phyloP scores from a whole-genome alignment of 208 protist species.

The Phytomonas sp. region DNA sequence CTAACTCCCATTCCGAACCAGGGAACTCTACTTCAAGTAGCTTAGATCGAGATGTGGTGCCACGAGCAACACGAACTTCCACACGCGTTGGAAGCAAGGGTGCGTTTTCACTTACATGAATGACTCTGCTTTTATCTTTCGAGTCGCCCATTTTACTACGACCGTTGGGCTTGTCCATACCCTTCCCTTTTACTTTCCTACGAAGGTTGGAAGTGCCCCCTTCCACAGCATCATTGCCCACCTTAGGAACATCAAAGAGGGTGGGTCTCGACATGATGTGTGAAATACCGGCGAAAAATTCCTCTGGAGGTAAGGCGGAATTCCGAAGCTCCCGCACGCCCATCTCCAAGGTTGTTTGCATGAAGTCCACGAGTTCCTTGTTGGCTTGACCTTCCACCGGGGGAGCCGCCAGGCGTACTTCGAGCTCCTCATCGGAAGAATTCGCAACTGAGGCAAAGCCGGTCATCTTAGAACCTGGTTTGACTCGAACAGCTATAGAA shows the following conservation, averaged over 20 bases:
- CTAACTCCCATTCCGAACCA: conserved; percentile 43
- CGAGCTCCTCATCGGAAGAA: conserved; percentile 20
- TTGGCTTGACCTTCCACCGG: conserved; percentile 78
- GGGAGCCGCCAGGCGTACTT: conserved; percentile 58
- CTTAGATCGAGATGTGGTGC: conserved; percentile 52
- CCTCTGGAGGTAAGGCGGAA: not conserved
- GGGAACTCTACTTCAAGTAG: conserved; percentile 42
- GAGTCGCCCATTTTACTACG: not conserved
- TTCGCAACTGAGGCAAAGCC: conserved; percentile 25
- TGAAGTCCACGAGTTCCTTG: conserved; percentile 56
- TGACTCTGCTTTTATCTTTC: not conserved
- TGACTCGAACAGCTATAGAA: conserved; percentile 48
- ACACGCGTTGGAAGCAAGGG: conserved; percentile 20
- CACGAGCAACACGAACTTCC: conserved; percentile 37
- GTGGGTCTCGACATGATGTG: not conserved
- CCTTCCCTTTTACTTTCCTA: not conserved
- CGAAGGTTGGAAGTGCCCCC: not conserved
- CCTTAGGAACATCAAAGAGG: not conserved
- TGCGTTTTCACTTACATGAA: not conserved
- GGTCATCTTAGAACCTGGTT: conserved; percentile 56
- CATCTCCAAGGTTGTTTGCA: conserved; percentile 36
- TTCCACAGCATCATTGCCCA: not conserved
- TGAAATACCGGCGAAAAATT: not conserved
- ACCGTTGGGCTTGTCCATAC: not conserved
- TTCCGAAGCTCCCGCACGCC: conserved; percentile 19